Evolutionary conservation across 495 filamentous ascomycete species (phyloP), one percentile per base, ranked within the genome.

Genomic region (Tuber indicum): DNA sequence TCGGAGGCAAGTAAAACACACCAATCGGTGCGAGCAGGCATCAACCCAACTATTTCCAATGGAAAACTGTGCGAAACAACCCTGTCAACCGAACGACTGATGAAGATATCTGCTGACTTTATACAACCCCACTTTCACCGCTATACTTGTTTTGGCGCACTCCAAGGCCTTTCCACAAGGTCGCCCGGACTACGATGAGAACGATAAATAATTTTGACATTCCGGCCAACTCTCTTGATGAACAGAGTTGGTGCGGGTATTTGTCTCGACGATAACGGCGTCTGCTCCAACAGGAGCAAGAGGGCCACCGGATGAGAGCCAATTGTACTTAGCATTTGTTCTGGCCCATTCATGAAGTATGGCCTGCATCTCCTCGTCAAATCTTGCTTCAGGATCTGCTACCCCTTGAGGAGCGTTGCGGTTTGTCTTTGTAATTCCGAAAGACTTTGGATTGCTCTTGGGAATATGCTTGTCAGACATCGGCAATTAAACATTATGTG

Each of bases 391-490:
- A 0, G 89, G 88, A 42, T 87, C 85, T 45, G 89, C 89, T 39
- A 95, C 92, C 26, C 93, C 93, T 86, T 97, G 93, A 4, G 96
- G 90, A 80, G 95, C 95, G 83, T 97, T 97, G 87, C 96, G 93
- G 79, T 94, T 92, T 70, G 90, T 94, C 85, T 96, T 96, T 75
- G 93, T 96, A 76, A 93, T 91, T 47, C 92, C 89, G 84, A 96
- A 97, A 21, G 95, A 91, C 32, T 91, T 92, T 0, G 93, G 92
- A 49, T 91, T 91, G 26, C 93, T 93, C 82, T 93, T 94, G 8
- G 93, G 93, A 4, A 96, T 93, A 81, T 89, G 90, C 88, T 88
- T 90, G 73, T 45, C 73, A 45, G 36, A 47, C 36, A 52, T 75
- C 46, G 32, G 66, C 39, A 73, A 52, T 49, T 69, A 78, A 43